Evolutionary conservation across 768 basidiomycete genomes (phyloP), one percentile per base, ranked within the genome.

Genomic region (Suillus plorans): DNA sequence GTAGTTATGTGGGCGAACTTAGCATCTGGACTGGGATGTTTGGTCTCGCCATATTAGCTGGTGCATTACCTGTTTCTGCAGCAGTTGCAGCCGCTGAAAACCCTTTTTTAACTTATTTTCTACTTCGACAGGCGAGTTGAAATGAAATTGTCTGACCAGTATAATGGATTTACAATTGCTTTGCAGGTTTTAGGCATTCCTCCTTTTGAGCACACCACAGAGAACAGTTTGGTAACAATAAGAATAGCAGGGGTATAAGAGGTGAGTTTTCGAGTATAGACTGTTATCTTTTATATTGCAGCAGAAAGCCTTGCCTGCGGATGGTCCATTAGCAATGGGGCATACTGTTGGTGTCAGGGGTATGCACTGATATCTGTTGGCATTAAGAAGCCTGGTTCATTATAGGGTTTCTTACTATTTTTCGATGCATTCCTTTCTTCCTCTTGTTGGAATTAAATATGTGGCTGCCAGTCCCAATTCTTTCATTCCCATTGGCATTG

Each of bases 1-100:
- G 18, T 63, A 91, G 90, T 75, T 91, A 91, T 70, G 82, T 89
- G 42, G 88, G 86, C 18, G 90, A 92, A 77, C 81, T 90, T 3
- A 85, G 87, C 12, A 80, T 92, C 50, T 90, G 89, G 87, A 80
- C 81, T 1, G 88, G 87, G 1, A 85, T 91, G 16, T 90, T 85
- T 81, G 79, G 82, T 4, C 73, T 90, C 20, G 85, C 87, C 2
- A 77, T 83, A 1, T 67, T 80, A 5, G 80, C 85, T 2, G 49
- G 66, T 10, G 59, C 52, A 20, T 44, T 64, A 10, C 55, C 63
- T 10, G 61, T 50, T 42, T 45, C 45, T 9, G 52, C 53, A 31
- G 41, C 49, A 25, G 78, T 89, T 44, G 80, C 81, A 68, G 77
- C 78, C 4, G 68, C 79, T 0, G 67, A 82, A 34, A 89, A 89